Conservation (phyloP, 257 asterid species). For the Salvia rosmarinus region DNA sequence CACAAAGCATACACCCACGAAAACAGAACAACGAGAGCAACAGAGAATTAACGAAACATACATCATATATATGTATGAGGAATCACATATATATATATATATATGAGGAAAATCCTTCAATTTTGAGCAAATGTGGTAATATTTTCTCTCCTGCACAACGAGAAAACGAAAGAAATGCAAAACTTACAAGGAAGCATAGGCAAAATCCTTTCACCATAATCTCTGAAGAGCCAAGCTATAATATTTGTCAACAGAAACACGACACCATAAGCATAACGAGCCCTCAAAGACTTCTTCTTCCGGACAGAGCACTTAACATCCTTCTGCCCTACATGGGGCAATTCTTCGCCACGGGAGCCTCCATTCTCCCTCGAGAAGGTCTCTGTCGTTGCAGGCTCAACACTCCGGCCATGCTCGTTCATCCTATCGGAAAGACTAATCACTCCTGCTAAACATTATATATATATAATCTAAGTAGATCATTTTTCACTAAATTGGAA, state of each 20-base stretch:
- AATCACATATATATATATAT: too few relatives aligned
- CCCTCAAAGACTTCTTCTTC: constrained; percentile 65
- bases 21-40: not conserved
- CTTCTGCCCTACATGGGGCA: constrained; percentile 35
- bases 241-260: constrained; percentile 65
- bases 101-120: not conserved
- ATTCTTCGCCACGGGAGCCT: constrained; percentile 33
- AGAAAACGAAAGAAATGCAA: not conserved
- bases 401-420: constrained; percentile 40
- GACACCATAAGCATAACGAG: constrained; percentile 79
- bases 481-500: too few relatives aligned
- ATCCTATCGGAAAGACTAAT: constrained; percentile 36
- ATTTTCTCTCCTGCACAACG: not conserved
- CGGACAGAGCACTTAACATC: constrained; percentile 36
- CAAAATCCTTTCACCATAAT: constrained; percentile 69
- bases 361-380: constrained; percentile 36
- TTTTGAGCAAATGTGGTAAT: not conserved
- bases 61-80: not conserved
- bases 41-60: not conserved
- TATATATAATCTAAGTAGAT: constrained; percentile 13
- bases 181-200: constrained; percentile 75
- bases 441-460: constrained; percentile 13
- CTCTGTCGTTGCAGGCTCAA: constrained; percentile 38
- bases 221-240: constrained; percentile 85
- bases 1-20: not conserved